Base-by-base conservation (phyloP, 129 eudicot species). In the Pulicaria dysenterica region DNA sequence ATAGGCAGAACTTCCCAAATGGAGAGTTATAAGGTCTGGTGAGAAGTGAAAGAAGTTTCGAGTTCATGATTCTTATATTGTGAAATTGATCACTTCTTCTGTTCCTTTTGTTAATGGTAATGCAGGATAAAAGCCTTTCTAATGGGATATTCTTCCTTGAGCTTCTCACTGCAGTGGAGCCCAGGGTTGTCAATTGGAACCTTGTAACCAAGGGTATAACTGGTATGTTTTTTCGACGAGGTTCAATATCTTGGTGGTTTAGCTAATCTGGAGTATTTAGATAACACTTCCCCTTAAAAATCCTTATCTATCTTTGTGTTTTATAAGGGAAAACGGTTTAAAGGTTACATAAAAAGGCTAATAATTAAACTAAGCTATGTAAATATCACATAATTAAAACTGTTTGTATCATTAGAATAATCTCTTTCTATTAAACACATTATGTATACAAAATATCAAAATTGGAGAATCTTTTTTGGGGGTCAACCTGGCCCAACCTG, bases 131-230 rank as follows among this genome's bases (percentile, higher is more conserved):
- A 74, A 88, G 71, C 78, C 88, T 94, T 75, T 90, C 97, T 49
- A 90, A 7, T 81, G 98, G 98, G 69, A 70, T 90, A 42, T 94
- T 87, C 79, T 94, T 94, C 82, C 95, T 94, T 64, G 97, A 94
- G 81, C 98, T 90, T 73, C 86, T 94, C 38, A 90, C 89, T 66
- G 91, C 96, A 7, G 97, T 88, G 77, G 99, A 95, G 83, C 97
- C 96, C 43, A 83, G 96, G 67, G 99, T 95, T 56, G 97, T 91
- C 47, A 90, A 95, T 40, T 95, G 97, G 99, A 90, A 95, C 76
- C 96, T 95, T 55, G 97, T 90, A 50, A 90, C 94, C 49, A 95
- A 83, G 88, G 98, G 98, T 77, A 85, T 83, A 82, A 93, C 74
- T 50, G 98, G 98, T 89, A 84, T 58, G 87, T 11, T 38, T 19